Conservation (phyloP, 306 rosid genomes). For the Betula pendula region DNA sequence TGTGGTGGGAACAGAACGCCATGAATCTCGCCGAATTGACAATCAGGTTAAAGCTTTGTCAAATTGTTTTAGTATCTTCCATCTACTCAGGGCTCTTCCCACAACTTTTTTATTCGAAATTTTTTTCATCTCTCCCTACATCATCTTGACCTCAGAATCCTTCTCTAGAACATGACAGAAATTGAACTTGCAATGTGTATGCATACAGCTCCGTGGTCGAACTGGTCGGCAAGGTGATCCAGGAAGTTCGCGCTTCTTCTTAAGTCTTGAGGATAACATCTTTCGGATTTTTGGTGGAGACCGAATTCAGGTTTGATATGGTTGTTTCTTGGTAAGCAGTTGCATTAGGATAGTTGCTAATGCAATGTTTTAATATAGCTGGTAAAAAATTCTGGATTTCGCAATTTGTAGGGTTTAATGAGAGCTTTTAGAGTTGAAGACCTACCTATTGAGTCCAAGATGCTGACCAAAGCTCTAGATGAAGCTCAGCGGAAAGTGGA, state of each 20-base stretch:
- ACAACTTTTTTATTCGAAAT: slow-evolving; percentile 6
- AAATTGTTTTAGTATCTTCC: slow-evolving; percentile 6
- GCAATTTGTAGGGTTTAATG: slow-evolving; percentile 79
- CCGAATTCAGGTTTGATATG: slow-evolving; percentile 67
- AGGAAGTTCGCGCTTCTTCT: slow-evolving; percentile 93
- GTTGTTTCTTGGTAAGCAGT: slow-evolving; percentile 11
- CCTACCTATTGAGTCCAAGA: slow-evolving; percentile 94
- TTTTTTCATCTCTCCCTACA: slow-evolving; percentile 11
- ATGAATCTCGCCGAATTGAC: slow-evolving; percentile 91
- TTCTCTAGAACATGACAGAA: slow-evolving; percentile 24
- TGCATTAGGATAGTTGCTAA: slow-evolving; percentile 25
- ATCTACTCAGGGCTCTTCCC: slow-evolving; percentile 7
- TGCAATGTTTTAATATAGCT: slow-evolving; percentile 25
- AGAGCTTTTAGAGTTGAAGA: slow-evolving; percentile 96
- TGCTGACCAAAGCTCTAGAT: slow-evolving; percentile 97
- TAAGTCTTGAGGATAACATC: slow-evolving; percentile 97
- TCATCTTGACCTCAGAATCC: slow-evolving; percentile 10
- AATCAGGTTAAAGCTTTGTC: slow-evolving; percentile 71
- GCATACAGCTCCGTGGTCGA: slow-evolving; percentile 82
- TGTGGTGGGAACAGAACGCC: slow-evolving; percentile 95
- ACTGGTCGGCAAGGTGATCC: slow-evolving; percentile 98
- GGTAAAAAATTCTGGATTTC: slow-evolving; percentile 18
- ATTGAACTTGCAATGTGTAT: slow-evolving; percentile 26
- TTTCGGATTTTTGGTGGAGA: slow-evolving; percentile 98
- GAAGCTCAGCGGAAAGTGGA: slow-evolving; percentile 99